Base-by-base conservation (phyloP, 2,329 filamentous ascomycete species). In the Fusarium nygamai region DNA sequence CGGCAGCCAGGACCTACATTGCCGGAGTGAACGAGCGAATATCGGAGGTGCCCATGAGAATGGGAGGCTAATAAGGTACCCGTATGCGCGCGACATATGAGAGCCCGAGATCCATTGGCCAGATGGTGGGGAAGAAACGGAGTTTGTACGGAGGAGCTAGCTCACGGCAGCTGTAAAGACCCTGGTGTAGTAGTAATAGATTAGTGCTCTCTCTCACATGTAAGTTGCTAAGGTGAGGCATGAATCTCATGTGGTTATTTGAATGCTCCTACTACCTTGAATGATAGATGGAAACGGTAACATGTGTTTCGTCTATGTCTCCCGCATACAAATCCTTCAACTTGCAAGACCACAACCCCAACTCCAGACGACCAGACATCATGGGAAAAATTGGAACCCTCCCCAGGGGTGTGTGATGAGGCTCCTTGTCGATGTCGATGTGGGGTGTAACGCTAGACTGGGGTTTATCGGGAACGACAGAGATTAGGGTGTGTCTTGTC, bases 391-490 rank as follows among this genome's bases (percentile, higher is more conserved):
- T 38, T 51, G 56, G 38, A 51, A 51, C 31, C 39, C 44, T 31
- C 62, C 41, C 46, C 46, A 46, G 56, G 69, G 64, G 71, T 69
- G 69, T 47, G 69, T 43, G 19, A 47, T 60, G 56, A 69, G 61
- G 54, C 58, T 59, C 57, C 61, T 64, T 46, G 38, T 57, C 50
- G 22, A 57, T 54, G 53, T 47, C 41, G 41, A 50, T 71, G 69
- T 68, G 69, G 69, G 69, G 71, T 73, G 71, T 62, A 58, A 41
- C 63, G 48, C 57, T 74, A 56, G 51, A 36, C 65, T 68, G 72
- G 72, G 72, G 72, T 74, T 72, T 74, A 74, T 74, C 72, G 61
- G 72, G 69, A 74, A 75, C 68, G 41, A 73, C 64, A 69, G 48
- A 74, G 72, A 74, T 74, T 75, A 48, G 66, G 64, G 64, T 63